Conservation (phyloP, 371 early-diverging fungal species). For the Mortierella sp. region DNA sequence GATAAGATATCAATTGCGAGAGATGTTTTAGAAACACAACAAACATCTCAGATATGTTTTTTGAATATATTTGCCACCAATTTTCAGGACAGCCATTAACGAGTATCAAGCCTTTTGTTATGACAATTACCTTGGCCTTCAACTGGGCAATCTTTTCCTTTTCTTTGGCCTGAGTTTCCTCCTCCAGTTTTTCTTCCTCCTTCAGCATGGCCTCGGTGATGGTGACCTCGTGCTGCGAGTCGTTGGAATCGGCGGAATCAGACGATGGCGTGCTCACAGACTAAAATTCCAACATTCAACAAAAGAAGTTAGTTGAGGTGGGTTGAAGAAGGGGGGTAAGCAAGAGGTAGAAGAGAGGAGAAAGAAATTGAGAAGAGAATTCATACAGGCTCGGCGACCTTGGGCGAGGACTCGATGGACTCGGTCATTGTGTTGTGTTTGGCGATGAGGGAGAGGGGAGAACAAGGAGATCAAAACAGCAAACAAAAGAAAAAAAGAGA, state of each 20-base stretch:
- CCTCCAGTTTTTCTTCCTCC: constrained; percentile 66
- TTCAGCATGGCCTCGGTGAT: constrained; percentile 64
- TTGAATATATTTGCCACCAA: constrained; percentile 52
- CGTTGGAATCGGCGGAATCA: constrained; percentile 29
- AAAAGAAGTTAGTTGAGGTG: background rate
- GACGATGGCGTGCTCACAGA: constrained; percentile 50
- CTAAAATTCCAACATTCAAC: background rate
- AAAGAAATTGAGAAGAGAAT: background rate
- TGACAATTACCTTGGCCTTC: constrained; percentile 57
- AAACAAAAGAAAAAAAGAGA: background rate
- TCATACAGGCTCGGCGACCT: background rate
- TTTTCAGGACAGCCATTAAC: constrained; percentile 8
- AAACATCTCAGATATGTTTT: no score
- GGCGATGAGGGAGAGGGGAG: background rate
- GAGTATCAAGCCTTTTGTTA: background rate
- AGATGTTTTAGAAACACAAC: background rate
- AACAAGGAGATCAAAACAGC: background rate
- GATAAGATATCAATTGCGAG: background rate
- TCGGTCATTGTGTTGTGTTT: background rate
- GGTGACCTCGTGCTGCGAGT: constrained; percentile 27
- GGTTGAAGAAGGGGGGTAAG: no score
- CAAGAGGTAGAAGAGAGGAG: background rate
- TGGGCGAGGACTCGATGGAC: constrained; percentile 10
- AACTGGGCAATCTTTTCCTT: constrained; percentile 62
- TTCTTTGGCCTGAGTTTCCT: constrained; percentile 61